A percentile compares a stretch with the other conserved stretches of the same genome.
Evolutionary conservation across 345 rosid genomes (phyloP).

Genomic region (Syzygium aqueum): DNA sequence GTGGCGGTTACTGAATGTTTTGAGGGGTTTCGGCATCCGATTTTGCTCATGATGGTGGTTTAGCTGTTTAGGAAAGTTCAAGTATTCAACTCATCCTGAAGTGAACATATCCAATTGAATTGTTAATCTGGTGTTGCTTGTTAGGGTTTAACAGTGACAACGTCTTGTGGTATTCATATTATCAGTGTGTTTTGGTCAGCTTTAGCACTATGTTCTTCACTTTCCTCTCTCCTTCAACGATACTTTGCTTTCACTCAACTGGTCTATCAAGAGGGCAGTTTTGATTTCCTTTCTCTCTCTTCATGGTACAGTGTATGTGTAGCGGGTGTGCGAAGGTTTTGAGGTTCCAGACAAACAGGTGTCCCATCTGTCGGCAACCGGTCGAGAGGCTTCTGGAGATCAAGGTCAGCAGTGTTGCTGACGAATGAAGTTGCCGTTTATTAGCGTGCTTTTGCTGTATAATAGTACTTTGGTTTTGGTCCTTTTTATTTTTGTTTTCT

Average conservation of each 20-base stretch:
- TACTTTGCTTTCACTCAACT: not conserved
- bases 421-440: slow-evolving; percentile 22
- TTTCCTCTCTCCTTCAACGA: not conserved
- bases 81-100: not conserved
- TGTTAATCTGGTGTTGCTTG: not conserved
- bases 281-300: not conserved
- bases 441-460: slow-evolving; percentile 8
- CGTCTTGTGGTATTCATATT: not conserved
- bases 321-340: slow-evolving; percentile 90
- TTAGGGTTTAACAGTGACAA: not conserved
- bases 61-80: not conserved
- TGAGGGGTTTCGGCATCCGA: not conserved
- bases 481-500: not conserved
- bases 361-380: slow-evolving; percentile 96
- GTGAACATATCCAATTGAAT: not conserved
- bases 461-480: slow-evolving; percentile 1
- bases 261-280: not conserved
- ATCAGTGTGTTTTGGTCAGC: not conserved
- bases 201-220: not conserved
- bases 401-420: slow-evolving; percentile 44
- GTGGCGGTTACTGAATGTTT: not conserved
- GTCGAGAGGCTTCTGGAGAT: slow-evolving; percentile 94
- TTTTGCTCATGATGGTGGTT: not conserved
- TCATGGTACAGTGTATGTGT: slow-evolving; percentile 80
- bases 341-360: slow-evolving; percentile 75